Percentiles rank a stretch among this genome's conserved stretches.
Evolutionary conservation across 257 asterid species (phyloP).

Genomic region (Paulownia fortunei): DNA sequence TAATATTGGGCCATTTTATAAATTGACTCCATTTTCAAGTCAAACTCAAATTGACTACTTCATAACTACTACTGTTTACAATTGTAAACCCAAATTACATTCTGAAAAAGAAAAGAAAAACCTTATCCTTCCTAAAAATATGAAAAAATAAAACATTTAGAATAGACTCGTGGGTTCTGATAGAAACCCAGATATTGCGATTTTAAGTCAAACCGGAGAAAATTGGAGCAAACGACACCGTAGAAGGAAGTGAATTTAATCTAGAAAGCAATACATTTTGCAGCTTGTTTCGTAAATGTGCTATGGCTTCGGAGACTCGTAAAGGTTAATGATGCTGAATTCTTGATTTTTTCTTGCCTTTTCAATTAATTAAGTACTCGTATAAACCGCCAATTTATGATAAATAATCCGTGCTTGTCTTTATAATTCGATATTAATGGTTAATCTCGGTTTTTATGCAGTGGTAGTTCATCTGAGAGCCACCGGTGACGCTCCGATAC

Average conservation of each 20-base stretch:
- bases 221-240: background rate
- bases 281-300: background rate
- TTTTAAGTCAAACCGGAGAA: background rate
- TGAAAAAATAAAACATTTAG: background rate
- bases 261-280: background rate
- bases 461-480: constrained; percentile 92
- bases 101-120: too few relatives aligned
- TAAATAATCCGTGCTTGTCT: too few relatives aligned
- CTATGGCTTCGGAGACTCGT: constrained; percentile 52
- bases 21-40: too few relatives aligned
- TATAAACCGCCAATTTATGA: too few relatives aligned
- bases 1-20: too few relatives aligned
- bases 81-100: too few relatives aligned
- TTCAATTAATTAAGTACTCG: too few relatives aligned
- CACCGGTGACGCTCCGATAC: constrained; percentile 93
- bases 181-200: background rate
- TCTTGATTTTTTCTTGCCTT: background rate
- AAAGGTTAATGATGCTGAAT: constrained; percentile 45
- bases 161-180: background rate
- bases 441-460: constrained; percentile 33
- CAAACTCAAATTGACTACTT: too few relatives aligned
- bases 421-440: constrained; percentile 1
- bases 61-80: too few relatives aligned
- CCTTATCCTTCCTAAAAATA: too few relatives aligned
- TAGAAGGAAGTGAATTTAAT: background rate